Evolutionary conservation across 305 asterid species (phyloP).

Genomic region (Fraxinus greggii): DNA sequence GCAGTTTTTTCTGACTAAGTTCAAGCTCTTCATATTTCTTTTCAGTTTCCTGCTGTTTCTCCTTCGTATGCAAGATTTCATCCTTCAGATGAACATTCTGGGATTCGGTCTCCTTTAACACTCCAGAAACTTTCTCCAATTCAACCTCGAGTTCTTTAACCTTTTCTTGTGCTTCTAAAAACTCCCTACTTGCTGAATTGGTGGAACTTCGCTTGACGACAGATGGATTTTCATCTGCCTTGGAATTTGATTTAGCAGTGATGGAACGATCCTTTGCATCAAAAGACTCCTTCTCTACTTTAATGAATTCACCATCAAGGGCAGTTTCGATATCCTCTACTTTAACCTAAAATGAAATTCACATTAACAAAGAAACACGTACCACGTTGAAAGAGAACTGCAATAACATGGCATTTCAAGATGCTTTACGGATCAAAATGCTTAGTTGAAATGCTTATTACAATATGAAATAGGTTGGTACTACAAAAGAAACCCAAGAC

Average conservation of each 20-base stretch:
- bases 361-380: not conserved
- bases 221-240: constrained; percentile 27
- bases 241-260: constrained; percentile 22
- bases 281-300: constrained; percentile 69
- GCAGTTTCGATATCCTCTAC: constrained; percentile 39
- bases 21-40: constrained; percentile 52
- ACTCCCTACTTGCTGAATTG: constrained; percentile 42
- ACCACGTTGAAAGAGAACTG: not conserved
- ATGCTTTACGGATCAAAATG: not conserved
- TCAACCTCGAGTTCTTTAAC: constrained; percentile 66
- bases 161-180: constrained; percentile 72
- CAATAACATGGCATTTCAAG: not conserved
- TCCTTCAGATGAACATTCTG: constrained; percentile 53
- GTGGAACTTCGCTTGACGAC: constrained; percentile 20
- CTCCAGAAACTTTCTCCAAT: constrained; percentile 46
- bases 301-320: constrained; percentile 76
- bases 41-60: constrained; percentile 40
- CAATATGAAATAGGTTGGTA: not conserved
- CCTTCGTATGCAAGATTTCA: constrained; percentile 52
- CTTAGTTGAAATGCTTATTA: not conserved
- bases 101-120: constrained; percentile 58
- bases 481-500: not conserved
- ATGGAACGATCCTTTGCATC: constrained; percentile 37
- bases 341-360: constrained; percentile 27
- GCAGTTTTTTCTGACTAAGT: constrained; percentile 48